Base-by-base conservation (phyloP, 108 stramenopile genomes). In the Schizochytrium sp. region DNA sequence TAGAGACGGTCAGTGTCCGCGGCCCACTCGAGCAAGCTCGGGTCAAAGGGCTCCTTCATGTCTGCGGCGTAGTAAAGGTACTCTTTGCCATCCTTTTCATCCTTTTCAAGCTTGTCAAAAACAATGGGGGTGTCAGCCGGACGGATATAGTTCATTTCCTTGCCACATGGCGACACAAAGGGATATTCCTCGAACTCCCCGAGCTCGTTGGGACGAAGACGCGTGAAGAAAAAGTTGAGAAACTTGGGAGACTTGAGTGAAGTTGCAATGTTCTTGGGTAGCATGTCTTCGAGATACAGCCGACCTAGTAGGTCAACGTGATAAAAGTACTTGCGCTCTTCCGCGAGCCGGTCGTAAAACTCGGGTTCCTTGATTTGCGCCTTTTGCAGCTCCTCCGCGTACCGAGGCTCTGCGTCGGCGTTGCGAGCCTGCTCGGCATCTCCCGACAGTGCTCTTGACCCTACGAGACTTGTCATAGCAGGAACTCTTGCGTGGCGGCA, bases 241-340 rank as follows among this genome's bases (percentile, higher is more conserved):
- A 89, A 89, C 57, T 89, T 89, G 72, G 72, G 58, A 5, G 87
- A 88, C 87, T 89, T 89, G 18, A 89, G 87, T 16, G 43, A 44
- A 5, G 89, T 89, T n/a, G 89, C 89, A 12, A 89, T 87, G 87
- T 89, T 89, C 58, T 89, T 89, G 10, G 89, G 89, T 2, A 87
- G 19, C 57, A 57, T 41, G 47, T 89, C 89, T 43, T 89, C 89
- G 0, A 87, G 44, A 23, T 53, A 89, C 25, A 89, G 83, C 48
- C 89, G 19, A 5, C 89, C 87, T 10, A 44, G 87, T 6, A 57
- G 34, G 89, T 89, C 89, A 6, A 89, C 89, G 28, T 88, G 87
- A 44, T 87, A 89, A 51, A 89, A 89, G 83, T 89, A 89, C 21
- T 58, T 71, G 34, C 89, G 72, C 72, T 89, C 28, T 14, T 89